Conservation (phyloP, 345 rosid genomes). For the Rhodamnia rubescens region DNA sequence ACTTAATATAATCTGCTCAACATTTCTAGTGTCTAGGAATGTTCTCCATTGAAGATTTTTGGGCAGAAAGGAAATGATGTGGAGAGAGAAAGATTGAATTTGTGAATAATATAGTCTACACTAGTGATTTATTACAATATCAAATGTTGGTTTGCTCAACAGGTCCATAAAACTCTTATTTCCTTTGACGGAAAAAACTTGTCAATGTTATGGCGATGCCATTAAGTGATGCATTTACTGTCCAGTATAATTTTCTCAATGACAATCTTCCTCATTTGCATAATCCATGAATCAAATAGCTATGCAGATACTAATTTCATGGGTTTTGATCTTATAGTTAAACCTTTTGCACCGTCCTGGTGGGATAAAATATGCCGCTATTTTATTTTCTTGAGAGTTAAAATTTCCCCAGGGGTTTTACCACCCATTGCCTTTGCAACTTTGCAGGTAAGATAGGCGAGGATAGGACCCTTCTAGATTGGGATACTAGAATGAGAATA, state of each 20-base stretch:
- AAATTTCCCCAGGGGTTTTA: background rate
- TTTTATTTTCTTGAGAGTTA: background rate
- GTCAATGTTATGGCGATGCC: background rate
- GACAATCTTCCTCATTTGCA: background rate
- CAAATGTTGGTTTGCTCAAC: background rate
- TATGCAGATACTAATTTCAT: background rate
- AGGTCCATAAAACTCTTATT: background rate
- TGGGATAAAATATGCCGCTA: background rate
- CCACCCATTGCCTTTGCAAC: background rate
- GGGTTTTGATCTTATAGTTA: background rate
- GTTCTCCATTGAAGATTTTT: background rate
- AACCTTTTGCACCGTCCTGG: background rate
- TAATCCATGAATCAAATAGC: background rate
- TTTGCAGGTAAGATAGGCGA: slow-evolving; percentile 61
- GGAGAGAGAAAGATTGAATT: background rate
- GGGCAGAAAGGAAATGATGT: background rate
- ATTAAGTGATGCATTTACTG: background rate
- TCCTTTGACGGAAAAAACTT: background rate
- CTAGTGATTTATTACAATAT: background rate
- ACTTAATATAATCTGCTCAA: background rate
- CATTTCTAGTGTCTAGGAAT: background rate
- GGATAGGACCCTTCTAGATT: slow-evolving; percentile 51
- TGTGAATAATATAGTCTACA: background rate
- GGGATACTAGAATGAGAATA: slow-evolving; percentile 76
- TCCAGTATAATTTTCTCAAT: background rate